Conservation (phyloP, 1,139 yeast genomes). For the Protomyces macrosporus region DNA sequence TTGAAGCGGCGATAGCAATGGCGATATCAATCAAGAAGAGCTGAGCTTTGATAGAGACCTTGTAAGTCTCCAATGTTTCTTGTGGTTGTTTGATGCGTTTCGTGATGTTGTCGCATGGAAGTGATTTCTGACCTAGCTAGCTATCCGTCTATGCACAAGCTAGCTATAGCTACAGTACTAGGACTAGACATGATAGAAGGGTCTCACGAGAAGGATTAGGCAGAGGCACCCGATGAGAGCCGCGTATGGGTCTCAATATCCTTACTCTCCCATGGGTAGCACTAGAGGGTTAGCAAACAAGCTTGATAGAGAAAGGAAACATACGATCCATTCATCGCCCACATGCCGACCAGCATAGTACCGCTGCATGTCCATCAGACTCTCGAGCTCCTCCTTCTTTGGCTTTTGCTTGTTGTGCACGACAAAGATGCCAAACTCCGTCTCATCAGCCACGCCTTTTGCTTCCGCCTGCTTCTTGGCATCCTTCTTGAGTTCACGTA, state of each 20-base stretch:
- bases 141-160: no score
- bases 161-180: no score
- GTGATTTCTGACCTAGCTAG: no score
- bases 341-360: constrained; percentile 86
- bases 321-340: constrained; percentile 93
- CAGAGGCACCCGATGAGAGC: not conserved
- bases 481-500: constrained; percentile 79
- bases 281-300: not conserved
- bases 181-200: no score
- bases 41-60: no score
- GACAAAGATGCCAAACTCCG: constrained; percentile 83
- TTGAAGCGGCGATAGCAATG: no score
- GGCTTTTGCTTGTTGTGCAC: constrained; percentile 88
- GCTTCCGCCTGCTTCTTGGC: constrained; percentile 55
- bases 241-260: constrained; percentile 20
- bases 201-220: no score
- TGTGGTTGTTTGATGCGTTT: no score
- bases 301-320: constrained; percentile 47
- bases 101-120: no score
- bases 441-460: constrained; percentile 49
- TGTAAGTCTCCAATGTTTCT: no score
- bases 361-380: constrained; percentile 56
- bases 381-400: constrained; percentile 73
- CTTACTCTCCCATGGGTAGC: constrained; percentile 17
- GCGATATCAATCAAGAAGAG: no score